These are phyloP conservation scores for Globisporangium mamillatum DNA, from an alignment of 352 stramenopile genomes.

Conservation along the genomic window DNA sequence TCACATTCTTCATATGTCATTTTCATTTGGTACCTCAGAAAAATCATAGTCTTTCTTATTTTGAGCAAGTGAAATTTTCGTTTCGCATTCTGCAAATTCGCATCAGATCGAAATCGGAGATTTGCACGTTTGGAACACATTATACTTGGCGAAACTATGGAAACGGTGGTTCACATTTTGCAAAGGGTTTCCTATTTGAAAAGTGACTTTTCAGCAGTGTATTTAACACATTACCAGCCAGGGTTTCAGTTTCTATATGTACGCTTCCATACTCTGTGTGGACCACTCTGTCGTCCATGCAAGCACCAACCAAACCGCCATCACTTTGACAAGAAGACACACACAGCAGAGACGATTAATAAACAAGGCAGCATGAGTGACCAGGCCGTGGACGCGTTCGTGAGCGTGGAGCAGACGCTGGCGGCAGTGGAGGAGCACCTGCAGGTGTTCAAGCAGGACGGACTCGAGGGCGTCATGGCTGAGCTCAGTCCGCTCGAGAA, in stretches of 20 bases:
- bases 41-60: no score
- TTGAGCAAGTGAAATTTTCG: no score
- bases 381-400: conserved; percentile 58
- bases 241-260: not conserved
- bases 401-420: conserved; percentile 77
- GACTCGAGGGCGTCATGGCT: conserved; percentile 55
- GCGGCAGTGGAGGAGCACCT: conserved; percentile 73
- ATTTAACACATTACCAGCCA: not conserved
- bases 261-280: not conserved
- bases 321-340: not conserved
- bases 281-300: conserved; percentile 8
- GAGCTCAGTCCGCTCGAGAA: conserved; percentile 67
- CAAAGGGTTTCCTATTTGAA: no score
- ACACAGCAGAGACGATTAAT: not conserved
- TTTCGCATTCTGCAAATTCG: no score
- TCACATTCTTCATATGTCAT: not conserved
- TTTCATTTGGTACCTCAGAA: not conserved
- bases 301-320: conserved; percentile 4
- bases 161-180: no score
- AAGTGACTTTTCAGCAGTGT: not conserved
- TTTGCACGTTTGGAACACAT: no score
- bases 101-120: no score
- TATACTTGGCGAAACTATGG: no score
- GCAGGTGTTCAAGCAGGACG: conserved; percentile 47
- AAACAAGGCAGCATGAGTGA: conserved; percentile 42